Evolutionary conservation across 1,284 basidiomycete genomes (phyloP).

Genomic region (Cutaneotrichosporon sp.): DNA sequence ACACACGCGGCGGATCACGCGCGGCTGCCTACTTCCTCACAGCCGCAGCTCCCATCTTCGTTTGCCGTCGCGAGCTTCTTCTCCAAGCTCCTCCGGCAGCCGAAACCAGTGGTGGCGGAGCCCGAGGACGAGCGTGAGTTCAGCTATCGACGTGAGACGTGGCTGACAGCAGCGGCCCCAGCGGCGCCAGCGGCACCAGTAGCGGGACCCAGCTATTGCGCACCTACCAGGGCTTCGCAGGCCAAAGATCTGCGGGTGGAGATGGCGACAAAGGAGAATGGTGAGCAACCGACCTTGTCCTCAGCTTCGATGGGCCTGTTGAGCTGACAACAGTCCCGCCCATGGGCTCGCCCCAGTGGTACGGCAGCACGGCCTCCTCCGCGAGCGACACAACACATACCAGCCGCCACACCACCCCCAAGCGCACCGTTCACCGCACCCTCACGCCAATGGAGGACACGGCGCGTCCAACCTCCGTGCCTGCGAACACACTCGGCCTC

Average conservation of each 20-base stretch:
- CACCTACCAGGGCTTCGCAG: background rate
- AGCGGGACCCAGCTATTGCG: background rate
- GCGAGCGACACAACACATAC: background rate
- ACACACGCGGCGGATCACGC: too few relatives aligned
- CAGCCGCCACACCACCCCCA: background rate
- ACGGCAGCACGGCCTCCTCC: background rate
- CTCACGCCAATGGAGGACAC: background rate
- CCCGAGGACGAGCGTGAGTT: background rate
- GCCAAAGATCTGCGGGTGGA: background rate
- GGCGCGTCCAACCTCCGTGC: background rate
- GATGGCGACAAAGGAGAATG: background rate
- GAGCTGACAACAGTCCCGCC: background rate
- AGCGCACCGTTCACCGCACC: background rate
- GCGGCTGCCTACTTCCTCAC: background rate
- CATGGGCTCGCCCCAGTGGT: background rate
- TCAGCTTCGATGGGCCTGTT: too few relatives aligned
- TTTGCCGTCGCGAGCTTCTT: background rate
- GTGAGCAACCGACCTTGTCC: too few relatives aligned
- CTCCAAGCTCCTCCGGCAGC: background rate
- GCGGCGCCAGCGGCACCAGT: too few relatives aligned
- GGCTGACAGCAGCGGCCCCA: background rate
- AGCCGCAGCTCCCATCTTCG: background rate
- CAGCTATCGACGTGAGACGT: too few relatives aligned
- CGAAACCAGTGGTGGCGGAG: background rate
- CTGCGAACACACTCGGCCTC: background rate